Evolutionary conservation across 2,329 filamentous ascomycete species (phyloP), one percentile per base, ranked within the genome.

Genomic region (Fusarium sp.): DNA sequence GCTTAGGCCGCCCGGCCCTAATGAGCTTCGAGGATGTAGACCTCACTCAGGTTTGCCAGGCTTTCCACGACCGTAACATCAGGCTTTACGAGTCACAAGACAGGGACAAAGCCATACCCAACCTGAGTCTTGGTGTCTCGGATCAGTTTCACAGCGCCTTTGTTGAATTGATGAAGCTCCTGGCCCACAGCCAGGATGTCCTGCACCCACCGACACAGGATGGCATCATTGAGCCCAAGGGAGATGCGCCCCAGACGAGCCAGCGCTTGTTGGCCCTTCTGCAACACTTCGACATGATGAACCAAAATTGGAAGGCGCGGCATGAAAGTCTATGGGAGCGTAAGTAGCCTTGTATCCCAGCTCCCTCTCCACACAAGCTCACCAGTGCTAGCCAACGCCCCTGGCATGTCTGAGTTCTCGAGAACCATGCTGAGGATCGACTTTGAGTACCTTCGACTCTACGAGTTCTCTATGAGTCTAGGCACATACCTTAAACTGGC

Each of bases 391-490:
- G 65, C 25, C 9, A 54, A 4, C 17, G 30, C 22, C 3, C 37
- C 50, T 22, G 60, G 60, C 1, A 64, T 52, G 32, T 52, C 45
- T 6, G 20, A 35, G 9, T 69, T 69, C 9, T 56, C 56, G 37
- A 50, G 47, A n/a, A 15, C 32, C 4, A 69, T 66, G 59, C 25
- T 68, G 3, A 32, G n/a, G 8, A 33, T 43, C 10, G 65, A 68
- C 25, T 68, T 64, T 37, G 65, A 68, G 33, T 69, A 65, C 37
- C 66, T 65, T 14, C 56, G 62, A 7, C 63, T 69, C 12, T 65
- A 68, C 40, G 65, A 68, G 40, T 68, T 68, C 22, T 68, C 65
- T 10, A 47, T 54, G 1, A 59, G 50, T 17, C 52, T 68, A 5
- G 65, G 65, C 25, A 45, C 65, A 17, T 68, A 43, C 35, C 50